These are phyloP conservation scores for Erodium trifolium DNA, from an alignment of 441 rosid species.

Conservation along the genomic window DNA sequence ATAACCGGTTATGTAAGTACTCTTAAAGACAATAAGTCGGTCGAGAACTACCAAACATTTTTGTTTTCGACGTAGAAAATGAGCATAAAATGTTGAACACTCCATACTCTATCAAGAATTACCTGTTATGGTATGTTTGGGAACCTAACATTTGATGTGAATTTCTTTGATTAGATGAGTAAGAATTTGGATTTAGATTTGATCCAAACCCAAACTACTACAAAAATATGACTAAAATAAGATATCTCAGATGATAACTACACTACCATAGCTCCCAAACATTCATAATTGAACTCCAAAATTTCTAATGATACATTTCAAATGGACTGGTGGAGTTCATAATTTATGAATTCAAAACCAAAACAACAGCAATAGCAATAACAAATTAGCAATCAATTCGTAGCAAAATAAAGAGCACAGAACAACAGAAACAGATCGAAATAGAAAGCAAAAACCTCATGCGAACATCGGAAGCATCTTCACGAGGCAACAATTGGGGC, in stretches of 20 bases:
- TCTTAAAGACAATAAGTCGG: too few relatives aligned
- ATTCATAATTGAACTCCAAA: not conserved
- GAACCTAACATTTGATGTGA: not conserved
- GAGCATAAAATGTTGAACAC: not conserved
- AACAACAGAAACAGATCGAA: not conserved
- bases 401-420: not conserved
- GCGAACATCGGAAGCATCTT: slow-evolving; percentile 46
- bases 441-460: slow-evolving; percentile 32
- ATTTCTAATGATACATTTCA: too few relatives aligned
- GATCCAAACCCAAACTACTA: not conserved
- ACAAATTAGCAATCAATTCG: not conserved
- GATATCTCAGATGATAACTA: not conserved
- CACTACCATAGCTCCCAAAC: not conserved
- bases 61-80: not conserved
- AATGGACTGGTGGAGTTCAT: too few relatives aligned
- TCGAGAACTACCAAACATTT: too few relatives aligned
- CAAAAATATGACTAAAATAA: not conserved
- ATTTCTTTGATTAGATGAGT: not conserved
- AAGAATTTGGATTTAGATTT: not conserved
- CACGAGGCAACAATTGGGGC: slow-evolving; percentile 60
- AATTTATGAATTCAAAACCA: too few relatives aligned
- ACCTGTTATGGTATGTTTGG: not conserved
- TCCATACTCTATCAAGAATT: not conserved
- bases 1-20: not conserved
- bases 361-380: not conserved